Base-by-base conservation (phyloP, 2,329 filamentous ascomycete species). In the Moelleriella libera region DNA sequence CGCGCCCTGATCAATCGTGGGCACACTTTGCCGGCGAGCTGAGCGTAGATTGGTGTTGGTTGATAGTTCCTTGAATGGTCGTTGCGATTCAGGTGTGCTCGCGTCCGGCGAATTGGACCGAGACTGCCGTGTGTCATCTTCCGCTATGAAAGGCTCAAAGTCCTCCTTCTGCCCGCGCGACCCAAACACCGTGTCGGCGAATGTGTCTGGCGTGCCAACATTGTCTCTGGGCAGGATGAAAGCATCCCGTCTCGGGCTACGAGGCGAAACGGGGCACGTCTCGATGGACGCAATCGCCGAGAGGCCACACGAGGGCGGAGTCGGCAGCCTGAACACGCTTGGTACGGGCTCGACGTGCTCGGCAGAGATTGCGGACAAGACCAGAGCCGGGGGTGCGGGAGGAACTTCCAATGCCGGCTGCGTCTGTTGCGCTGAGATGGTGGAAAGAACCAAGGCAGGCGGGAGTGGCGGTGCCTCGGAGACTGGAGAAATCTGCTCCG, bases 1-100 rank as follows among this genome's bases (percentile, higher is more conserved):
- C 11, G 85, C 83, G 47, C 82, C 78, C 54, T 84, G 82, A 56
- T 94, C 87, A 21, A 72, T 68, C 51, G 74, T 83, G 47, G 67
- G 62, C 41, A 67, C 51, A 28, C 60, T 46, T 28, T 53, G 56
- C 56, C 69, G 74, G 49, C 67, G 69, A 6, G 53, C 45, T 29
- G 65, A 56, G 21, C 66, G 67, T 46, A 63, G 57, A 49, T 62
- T 65, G 3, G 70, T 64, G 57, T 84, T 85, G 47, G 68, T 67
- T n/a, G 80, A 78, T 10, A 83, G 70, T 55, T 82, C 76, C 59
- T 70, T 76, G 56, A 85, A 74, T 0, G 76, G 76, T 12, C 67
- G 68, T 55, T 76, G 71, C 0, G 73, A 78, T 49, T 79, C 70
- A 52, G 78, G 71, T 44, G 69, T 72, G 52, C 72, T 69, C 6